Evolutionary conservation across 2,329 filamentous ascomycete genomes (phyloP), one percentile per base, ranked within the genome.

Genomic region (Pseudomassariella vexata): DNA sequence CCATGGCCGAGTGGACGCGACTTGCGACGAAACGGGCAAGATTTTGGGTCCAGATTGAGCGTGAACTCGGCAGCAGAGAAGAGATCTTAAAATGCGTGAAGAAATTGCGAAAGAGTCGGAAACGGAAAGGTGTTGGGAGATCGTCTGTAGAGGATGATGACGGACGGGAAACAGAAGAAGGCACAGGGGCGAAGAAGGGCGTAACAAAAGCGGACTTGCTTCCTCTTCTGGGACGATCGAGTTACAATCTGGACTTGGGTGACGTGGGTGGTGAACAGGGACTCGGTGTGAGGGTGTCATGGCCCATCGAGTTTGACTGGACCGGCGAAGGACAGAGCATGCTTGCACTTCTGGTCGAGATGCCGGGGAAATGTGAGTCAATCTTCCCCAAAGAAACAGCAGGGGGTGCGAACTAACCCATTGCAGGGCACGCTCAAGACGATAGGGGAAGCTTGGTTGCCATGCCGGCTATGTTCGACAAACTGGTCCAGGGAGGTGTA

Each of bases 241-340:
- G 56, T 17, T 60, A 68, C 10, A 64, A 71, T 20, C 39, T 76
- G 1, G 54, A 61, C 0, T 41, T 71, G 5, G 36, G 44, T 7
- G 39, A 44, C 4, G 47, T 48, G 9, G 46, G 50, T 44, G 51
- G 12, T 18, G 28, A 19, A 52, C 10, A 33, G 42, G 3, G 44
- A 45, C 32, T 47, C 30, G 40, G 44, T 59, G 34, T 79, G 5
- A 66, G 74, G 17, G 57, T 85, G 2, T 62, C 68, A 35, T 86
- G 82, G 82, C 62, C 56, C 28, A 76, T 83, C 25, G 56, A 57
- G 2, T 83, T 85, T 46, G 81, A 85, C 52, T 85, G 80, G 81
- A 80, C 79, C 0, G 82, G 82, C 5, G 82, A 85, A 48, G 80
- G 77, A 5, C 69, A 72, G 46, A 83, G 72, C 42, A 62, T 62